phyloP scores from a whole-genome alignment of 139 green algal genomes.

The Chlorella vulgaris region DNA sequence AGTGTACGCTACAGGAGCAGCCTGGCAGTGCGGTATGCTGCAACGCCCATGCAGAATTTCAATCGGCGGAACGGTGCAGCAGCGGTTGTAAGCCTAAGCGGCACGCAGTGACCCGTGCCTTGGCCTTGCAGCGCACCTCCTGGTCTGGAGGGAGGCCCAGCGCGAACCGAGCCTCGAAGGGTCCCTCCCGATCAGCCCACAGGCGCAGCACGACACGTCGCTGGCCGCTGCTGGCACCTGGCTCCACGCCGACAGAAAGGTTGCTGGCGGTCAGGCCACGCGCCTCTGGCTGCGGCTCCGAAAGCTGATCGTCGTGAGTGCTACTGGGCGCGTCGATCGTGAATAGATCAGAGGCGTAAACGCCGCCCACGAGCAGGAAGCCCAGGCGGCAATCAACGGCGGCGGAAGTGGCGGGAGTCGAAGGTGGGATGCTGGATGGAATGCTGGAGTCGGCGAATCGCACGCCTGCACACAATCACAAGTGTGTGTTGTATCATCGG shows the following conservation, averaged over 20 bases:
- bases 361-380: background rate
- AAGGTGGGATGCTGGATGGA: no score
- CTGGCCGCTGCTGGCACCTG: background rate
- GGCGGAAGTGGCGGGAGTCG: background rate
- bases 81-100: no score
- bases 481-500: no score
- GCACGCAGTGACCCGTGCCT: background rate
- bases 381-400: background rate
- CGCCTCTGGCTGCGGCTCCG: background rate
- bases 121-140: background rate
- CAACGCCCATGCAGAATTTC: no score
- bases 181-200: constrained; percentile 23
- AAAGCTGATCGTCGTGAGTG: background rate
- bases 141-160: background rate
- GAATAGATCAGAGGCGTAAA: constrained; percentile 13
- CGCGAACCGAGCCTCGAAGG: constrained; percentile 1
- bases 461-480: constrained; percentile 24
- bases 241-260: constrained; percentile 8
- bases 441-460: constrained; percentile 16
- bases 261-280: background rate
- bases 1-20: background rate
- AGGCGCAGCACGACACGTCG: constrained; percentile 16
- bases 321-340: background rate
- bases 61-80: no score
- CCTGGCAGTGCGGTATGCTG: no score